Conservation (phyloP, 306 rosid species). For the Myrica gale region DNA sequence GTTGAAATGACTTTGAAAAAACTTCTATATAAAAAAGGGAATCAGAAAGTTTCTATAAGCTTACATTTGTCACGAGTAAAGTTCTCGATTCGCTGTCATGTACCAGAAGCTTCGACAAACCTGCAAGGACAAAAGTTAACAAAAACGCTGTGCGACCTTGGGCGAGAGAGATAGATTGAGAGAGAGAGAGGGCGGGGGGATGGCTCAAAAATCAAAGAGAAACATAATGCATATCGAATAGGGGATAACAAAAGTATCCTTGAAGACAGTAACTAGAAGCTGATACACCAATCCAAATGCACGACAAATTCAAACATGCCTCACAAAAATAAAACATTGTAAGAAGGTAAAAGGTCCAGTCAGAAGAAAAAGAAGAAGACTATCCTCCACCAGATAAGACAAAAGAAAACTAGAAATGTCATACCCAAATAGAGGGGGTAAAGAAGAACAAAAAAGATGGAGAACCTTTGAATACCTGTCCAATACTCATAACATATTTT, state of each 20-base stretch:
- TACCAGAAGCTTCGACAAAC: constrained; percentile 9
- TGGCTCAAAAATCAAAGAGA: too few species aligned
- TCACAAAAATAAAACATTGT: too few species aligned
- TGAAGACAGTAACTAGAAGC: background rate
- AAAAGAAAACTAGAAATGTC: background rate
- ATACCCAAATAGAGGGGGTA: background rate
- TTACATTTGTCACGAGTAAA: constrained; percentile 36
- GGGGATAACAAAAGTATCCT: background rate
- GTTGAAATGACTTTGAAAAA: background rate
- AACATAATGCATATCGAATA: background rate
- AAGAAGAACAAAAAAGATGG: background rate
- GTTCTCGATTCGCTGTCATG: constrained; percentile 29
- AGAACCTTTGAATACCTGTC: background rate
- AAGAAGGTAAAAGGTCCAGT: too few species aligned
- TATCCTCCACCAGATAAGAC: background rate
- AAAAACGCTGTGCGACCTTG: background rate
- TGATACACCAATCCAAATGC: background rate
- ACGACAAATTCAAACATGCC: background rate
- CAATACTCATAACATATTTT: too few species aligned
- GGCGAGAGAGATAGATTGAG: background rate
- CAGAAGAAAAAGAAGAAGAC: too few species aligned
- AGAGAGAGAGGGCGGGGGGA: too few species aligned
- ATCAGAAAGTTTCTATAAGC: background rate
- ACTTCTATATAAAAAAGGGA: background rate
- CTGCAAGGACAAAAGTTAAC: constrained; percentile 23